Base-by-base conservation (phyloP, 169 alveolate species). In the Eimeria maxima region DNA sequence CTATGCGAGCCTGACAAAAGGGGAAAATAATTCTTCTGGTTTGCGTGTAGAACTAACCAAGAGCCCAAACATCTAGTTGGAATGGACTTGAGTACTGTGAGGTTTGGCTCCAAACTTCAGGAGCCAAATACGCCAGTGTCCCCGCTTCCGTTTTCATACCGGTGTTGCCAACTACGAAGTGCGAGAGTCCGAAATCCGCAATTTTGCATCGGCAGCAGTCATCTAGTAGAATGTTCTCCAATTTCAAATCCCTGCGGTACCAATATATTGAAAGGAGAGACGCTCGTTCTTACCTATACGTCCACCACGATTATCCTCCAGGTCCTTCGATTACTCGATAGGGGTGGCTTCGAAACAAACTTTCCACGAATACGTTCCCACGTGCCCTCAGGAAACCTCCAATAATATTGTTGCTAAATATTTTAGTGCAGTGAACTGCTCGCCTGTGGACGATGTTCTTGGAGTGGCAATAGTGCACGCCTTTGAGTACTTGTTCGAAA, bases 161-260 rank as follows among this genome's bases (percentile, higher is more conserved):
- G 84, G 95, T 96, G 91, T 78, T 96, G 50, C 94, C 97, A 65
- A 95, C 97, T 55, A 97, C 98, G 94, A 97, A 97, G 53, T 78
- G 93, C 44, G 94, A 81, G 18, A 93, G 96, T 14, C 99, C 99
- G 93, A 98, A 98, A 93, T 98, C 99, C 33, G 98, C 98, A 71
- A 98, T 96, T 93, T 98, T 98, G 67, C 97, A 97, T 24, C 97
- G 96, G 78, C 94, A 96, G 65, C 97, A 96, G 53, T 97, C 98
- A 93, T 98, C 99, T 71, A 98, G 81, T 33, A 98, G 95, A 45
- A 98, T 97, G 94, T 98, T 98, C 95, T 98, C 99, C 29, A 99
- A 98, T 89, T 98, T 98, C 29, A 98, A 97, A 96, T 98, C 99
- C 93, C 99, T 93, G 94, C 20, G 57, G 50, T 50, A 53, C 29